Evolutionary conservation across 768 basidiomycete genomes (phyloP).

Genomic region (Bullera alba): DNA sequence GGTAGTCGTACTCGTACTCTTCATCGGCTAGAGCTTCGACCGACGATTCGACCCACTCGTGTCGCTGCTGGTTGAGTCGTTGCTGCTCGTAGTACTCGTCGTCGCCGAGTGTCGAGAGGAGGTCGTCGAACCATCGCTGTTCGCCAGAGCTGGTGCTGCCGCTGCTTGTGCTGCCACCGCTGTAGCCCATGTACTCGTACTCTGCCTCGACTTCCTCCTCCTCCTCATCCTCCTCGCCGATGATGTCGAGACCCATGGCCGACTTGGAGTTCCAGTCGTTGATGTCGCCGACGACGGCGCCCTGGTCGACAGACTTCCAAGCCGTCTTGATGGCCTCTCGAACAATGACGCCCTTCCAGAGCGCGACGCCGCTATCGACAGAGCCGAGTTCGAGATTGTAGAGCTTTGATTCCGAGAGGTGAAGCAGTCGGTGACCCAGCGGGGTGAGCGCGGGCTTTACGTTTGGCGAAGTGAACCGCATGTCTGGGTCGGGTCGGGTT

Average conservation of each 20-base stretch:
- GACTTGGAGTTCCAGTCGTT: slow-evolving; percentile 19
- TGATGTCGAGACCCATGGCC: slow-evolving; percentile 34
- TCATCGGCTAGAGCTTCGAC: slow-evolving; percentile 14
- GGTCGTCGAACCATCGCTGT: slow-evolving; percentile 36
- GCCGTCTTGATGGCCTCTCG: slow-evolving; percentile 29
- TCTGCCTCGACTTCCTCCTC: slow-evolving; percentile 7
- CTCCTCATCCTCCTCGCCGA: slow-evolving; percentile 36
- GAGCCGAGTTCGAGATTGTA: slow-evolving; percentile 17
- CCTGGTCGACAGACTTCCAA: slow-evolving; percentile 33
- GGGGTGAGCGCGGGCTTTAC: slow-evolving; percentile 30
- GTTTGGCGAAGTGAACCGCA: slow-evolving; percentile 28
- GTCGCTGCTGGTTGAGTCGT: background rate
- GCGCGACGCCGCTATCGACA: slow-evolving; percentile 14
- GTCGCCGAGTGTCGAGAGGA: slow-evolving; percentile 25
- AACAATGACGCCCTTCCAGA: slow-evolving; percentile 28
- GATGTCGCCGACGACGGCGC: slow-evolving; percentile 11
- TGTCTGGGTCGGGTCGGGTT: slow-evolving; percentile 5
- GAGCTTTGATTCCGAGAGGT: slow-evolving; percentile 34
- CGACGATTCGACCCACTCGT: slow-evolving; percentile 28
- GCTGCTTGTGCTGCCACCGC: background rate
- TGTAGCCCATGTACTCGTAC: slow-evolving; percentile 1
- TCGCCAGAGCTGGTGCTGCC: background rate
- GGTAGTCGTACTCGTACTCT: slow-evolving; percentile 11
- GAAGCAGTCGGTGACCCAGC: slow-evolving; percentile 28
- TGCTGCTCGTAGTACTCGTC: slow-evolving; percentile 13